Evolutionary conservation across 106 monocot species (phyloP).

Genomic region (Dendrobium chrysotoxum): DNA sequence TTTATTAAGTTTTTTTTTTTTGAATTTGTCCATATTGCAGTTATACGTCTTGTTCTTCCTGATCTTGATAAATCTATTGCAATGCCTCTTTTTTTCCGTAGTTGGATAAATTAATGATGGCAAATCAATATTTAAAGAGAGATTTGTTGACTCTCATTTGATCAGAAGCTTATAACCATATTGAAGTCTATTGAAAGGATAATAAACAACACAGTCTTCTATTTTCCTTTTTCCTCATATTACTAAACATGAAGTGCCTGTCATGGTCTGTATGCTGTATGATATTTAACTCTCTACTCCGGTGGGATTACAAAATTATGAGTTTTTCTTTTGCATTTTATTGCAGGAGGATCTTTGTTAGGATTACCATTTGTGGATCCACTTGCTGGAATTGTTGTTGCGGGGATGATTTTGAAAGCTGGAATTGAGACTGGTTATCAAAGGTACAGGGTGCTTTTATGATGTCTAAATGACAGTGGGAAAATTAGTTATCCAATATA

Average conservation of each 20-base stretch:
- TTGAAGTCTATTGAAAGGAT: slow-evolving; percentile 5
- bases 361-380: slow-evolving; percentile 81
- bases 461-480: not conserved
- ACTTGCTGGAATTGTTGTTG: slow-evolving; percentile 83
- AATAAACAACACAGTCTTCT: not conserved
- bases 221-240: not conserved
- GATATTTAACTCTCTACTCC: not conserved
- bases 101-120: not conserved
- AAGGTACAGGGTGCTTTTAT: slow-evolving; percentile 35
- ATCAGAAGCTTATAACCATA: not conserved
- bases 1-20: not conserved
- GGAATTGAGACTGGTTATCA: slow-evolving; percentile 71
- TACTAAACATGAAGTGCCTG: not conserved
- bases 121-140: not conserved
- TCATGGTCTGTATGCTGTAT: not conserved
- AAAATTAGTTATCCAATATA: not conserved
- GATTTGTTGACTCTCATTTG: not conserved
- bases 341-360: slow-evolving; percentile 69
- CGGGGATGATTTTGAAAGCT: slow-evolving; percentile 96
- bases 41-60: not conserved
- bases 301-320: not conserved
- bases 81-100: not conserved
- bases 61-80: not conserved
- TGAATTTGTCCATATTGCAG: not conserved
- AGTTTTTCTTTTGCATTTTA: not conserved